Base-by-base conservation (phyloP, 768 basidiomycete species). In the Lactarius psammicola region DNA sequence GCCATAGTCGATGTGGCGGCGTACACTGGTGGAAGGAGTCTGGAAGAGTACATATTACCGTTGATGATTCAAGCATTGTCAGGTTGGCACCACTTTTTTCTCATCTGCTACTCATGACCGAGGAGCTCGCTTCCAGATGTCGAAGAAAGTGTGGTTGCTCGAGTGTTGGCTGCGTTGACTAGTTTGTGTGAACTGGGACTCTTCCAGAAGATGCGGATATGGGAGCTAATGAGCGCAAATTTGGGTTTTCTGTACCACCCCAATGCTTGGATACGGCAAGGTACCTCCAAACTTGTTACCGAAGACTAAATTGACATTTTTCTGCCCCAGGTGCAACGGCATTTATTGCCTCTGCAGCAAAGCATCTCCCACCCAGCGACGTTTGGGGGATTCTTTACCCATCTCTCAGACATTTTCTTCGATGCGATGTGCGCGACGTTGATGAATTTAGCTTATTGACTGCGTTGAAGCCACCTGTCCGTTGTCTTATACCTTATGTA, bases 361-460 rank as follows among this genome's bases (percentile, higher is more conserved):
- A 87, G 51, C 88, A 91, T 68, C 82, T 99, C 7, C 90, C 90
- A 0, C 76, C 81, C 2, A 94, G 93, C 60, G 97, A 99, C 73
- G 87, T 94, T 26, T 98, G 97, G 96, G 98, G 95, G 72, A 96
- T 98, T 49, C 76, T 99, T 10, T 98, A 98, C 70, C 96, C 97
- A 0, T 92, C 90, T 0, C 76, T 98, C 49, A 84, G 92, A 55
- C 89, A 94, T 71, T 87, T 95, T 65, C 79, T 98, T 44, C 89
- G 88, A 64, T 92, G 87, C 2, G 97, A 98, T 70, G 80, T 98
- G 26, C 82, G 81, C 2, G 81, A 81, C 8, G 84, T 98, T 56
- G 85, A 90, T 57, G 92, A 92, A 65, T 81, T 82, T 59, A 87
- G 84, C 54, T 72, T 99, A n/a, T 76, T 98, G 33, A 79, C 83